Conservation (phyloP, 768 basidiomycete genomes). For the Amanita brunnescens region DNA sequence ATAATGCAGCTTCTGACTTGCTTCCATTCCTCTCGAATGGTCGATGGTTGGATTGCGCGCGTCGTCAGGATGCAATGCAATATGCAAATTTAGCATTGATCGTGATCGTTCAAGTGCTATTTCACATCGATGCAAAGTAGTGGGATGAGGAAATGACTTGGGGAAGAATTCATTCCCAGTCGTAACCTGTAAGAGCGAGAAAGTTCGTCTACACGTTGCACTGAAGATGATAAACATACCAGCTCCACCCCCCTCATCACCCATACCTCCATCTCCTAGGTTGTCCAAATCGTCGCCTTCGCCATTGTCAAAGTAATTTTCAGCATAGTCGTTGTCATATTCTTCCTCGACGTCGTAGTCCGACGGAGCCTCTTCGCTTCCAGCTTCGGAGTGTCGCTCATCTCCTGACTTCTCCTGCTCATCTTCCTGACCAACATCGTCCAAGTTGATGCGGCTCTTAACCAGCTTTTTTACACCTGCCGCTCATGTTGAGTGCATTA, state of each 20-base stretch:
- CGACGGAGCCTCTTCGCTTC: constrained; percentile 54
- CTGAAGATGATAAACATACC: neutral
- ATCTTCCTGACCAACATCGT: constrained; percentile 58
- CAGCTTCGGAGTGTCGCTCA: constrained; percentile 52
- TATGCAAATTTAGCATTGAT: neutral
- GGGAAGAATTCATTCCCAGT: constrained; percentile 1
- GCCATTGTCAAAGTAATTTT: constrained; percentile 88
- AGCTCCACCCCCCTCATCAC: constrained; percentile 53
- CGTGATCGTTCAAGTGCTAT: neutral
- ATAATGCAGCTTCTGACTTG: neutral
- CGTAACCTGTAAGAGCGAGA: constrained; percentile 2
- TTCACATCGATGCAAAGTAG: neutral
- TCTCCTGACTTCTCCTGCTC: constrained; percentile 68
- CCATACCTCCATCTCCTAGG: constrained; percentile 62
- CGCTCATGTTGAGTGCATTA: neutral
- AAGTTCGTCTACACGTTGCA: neutral
- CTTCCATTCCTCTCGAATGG: neutral
- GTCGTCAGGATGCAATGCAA: neutral
- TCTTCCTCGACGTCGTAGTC: constrained; percentile 89
- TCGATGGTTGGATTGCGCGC: neutral
- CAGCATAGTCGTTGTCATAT: constrained; percentile 86
- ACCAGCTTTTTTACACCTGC: constrained; percentile 9
- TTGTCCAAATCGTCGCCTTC: constrained; percentile 78
- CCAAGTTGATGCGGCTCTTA: constrained; percentile 48
- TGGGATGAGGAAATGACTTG: neutral